phyloP scores from a whole-genome alignment of 352 stramenopile genomes.

The Phytophthora megakarya region DNA sequence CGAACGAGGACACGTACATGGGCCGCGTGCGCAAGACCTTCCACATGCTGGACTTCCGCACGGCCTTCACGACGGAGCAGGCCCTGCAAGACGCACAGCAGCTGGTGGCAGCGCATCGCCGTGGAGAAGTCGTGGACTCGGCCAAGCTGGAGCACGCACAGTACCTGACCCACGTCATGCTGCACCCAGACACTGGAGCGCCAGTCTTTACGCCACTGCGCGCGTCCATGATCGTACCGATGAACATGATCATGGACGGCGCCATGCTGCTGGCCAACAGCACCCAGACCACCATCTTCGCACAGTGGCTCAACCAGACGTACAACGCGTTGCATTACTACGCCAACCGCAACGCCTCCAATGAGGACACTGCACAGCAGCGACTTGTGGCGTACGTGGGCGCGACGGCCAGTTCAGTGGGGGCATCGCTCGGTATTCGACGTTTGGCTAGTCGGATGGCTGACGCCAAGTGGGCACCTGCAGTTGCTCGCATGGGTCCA shows the following conservation, averaged over 20 bases:
- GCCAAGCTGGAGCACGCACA: slow-evolving; percentile 52
- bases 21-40: slow-evolving; percentile 83
- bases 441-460: slow-evolving; percentile 53
- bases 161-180: slow-evolving; percentile 72
- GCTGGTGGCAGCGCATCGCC: slow-evolving; percentile 46
- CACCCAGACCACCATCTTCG: slow-evolving; percentile 68
- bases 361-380: slow-evolving; percentile 79
- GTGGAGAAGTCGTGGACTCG: slow-evolving; percentile 44
- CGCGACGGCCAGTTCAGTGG: slow-evolving; percentile 77
- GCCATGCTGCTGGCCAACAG: slow-evolving; percentile 79
- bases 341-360: slow-evolving; percentile 87
- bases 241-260: slow-evolving; percentile 86
- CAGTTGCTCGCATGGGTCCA: slow-evolving; percentile 69
- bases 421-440: slow-evolving; percentile 72
- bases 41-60: slow-evolving; percentile 82
- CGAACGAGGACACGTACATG: slow-evolving; percentile 77
- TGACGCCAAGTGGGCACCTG: slow-evolving; percentile 49
- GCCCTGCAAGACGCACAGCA: slow-evolving; percentile 52
- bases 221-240: slow-evolving; percentile 87
- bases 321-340: slow-evolving; percentile 93
- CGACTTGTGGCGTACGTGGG: slow-evolving; percentile 70
- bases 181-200: slow-evolving; percentile 76
- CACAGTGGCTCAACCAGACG: slow-evolving; percentile 89
- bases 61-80: slow-evolving; percentile 63
- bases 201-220: slow-evolving; percentile 72